These are phyloP conservation scores for Aspergillus niger DNA, from an alignment of 2,329 filamentous ascomycete species.

Conservation along the genomic window DNA sequence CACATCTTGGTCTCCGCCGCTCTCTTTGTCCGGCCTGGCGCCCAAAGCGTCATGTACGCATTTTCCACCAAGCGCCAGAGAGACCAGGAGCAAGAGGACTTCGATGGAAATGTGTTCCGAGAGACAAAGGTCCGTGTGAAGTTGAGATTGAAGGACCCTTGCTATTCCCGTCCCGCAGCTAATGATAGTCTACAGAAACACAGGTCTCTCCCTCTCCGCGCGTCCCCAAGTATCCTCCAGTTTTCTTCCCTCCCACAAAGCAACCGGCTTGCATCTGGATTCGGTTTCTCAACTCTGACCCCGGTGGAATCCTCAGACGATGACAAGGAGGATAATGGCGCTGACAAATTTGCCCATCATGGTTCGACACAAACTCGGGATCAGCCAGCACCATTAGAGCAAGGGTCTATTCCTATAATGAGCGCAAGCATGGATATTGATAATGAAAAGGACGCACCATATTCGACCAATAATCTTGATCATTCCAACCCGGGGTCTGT, in stretches of 20 bases:
- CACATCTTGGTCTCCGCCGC: not conserved
- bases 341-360: constrained; percentile 5
- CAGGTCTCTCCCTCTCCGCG: constrained; percentile 34
- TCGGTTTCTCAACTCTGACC: constrained; percentile 33
- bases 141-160: not conserved
- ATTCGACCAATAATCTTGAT: constrained; percentile 18
- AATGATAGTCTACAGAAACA: constrained; percentile 30
- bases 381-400: not conserved
- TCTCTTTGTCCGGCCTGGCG: not conserved
- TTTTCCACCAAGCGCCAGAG: constrained; percentile 30
- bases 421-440: constrained; percentile 35
- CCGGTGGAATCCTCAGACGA: constrained; percentile 42
- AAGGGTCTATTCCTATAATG: not conserved
- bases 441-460: constrained; percentile 23
- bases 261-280: constrained; percentile 17
- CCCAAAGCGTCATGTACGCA: constrained; percentile 24
- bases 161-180: constrained; percentile 11
- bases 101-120: constrained; percentile 52
- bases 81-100: constrained; percentile 59
- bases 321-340: constrained; percentile 33
- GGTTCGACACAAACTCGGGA: not conserved
- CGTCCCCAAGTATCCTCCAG: constrained; percentile 27
- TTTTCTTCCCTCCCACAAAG: constrained; percentile 21
- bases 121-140: constrained; percentile 30
- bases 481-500: constrained; percentile 22